Evolutionary conservation across 441 rosid species (phyloP).

Genomic region (Daphne laureola): DNA sequence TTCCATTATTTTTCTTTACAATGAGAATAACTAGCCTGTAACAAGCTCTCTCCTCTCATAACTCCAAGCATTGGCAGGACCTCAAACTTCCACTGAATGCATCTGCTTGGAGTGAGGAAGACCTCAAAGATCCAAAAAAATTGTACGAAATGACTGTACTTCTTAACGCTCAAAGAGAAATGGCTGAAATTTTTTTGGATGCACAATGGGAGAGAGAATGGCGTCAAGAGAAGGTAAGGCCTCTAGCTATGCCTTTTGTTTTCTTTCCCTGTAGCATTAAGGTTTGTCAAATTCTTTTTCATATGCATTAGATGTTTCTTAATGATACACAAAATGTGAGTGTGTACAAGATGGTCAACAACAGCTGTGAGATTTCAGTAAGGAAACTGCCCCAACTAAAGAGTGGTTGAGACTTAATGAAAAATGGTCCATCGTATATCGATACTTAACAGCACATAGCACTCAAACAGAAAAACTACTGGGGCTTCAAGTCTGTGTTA

Average conservation of each 20-base stretch:
- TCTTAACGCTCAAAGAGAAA: conserved; percentile 87
- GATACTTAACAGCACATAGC: too few relatives aligned
- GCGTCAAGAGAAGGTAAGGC: conserved; percentile 77
- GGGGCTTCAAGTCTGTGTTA: too few relatives aligned
- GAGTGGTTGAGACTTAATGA: too few relatives aligned
- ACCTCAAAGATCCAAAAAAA: conserved; percentile 65
- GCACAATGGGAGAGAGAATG: conserved; percentile 84
- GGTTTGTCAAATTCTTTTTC: not conserved
- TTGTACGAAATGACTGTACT: conserved; percentile 86
- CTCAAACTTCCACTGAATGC: conserved; percentile 71
- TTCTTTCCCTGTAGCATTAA: not conserved
- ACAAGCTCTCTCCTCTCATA: conserved; percentile 10
- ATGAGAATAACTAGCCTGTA: conserved; percentile 1
- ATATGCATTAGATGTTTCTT: not conserved
- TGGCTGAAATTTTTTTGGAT: conserved; percentile 75
- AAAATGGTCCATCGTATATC: too few relatives aligned
- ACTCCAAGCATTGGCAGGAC: conserved; percentile 39
- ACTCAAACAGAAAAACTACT: too few relatives aligned
- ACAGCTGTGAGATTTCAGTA: not conserved
- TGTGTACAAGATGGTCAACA: not conserved
- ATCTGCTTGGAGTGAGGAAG: conserved; percentile 83
- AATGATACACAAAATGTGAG: not conserved
- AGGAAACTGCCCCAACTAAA: not conserved
- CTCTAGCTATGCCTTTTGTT: not conserved
- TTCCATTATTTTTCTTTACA: too few relatives aligned